Evolutionary conservation across 2,329 filamentous ascomycete genomes (phyloP).

Genomic region (Lachnellula occidentalis): DNA sequence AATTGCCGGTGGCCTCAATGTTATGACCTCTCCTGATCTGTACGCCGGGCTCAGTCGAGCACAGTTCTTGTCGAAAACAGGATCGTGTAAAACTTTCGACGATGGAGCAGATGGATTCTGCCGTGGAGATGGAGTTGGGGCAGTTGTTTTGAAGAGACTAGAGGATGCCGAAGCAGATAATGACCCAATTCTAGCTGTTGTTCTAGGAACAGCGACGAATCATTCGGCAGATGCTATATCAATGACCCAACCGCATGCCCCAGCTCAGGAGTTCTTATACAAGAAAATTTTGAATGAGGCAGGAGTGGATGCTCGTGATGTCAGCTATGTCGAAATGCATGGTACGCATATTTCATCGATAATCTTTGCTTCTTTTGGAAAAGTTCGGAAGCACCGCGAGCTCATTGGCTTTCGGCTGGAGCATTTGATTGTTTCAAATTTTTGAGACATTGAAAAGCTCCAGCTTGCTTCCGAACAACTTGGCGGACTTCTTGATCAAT

Average conservation of each 20-base stretch:
- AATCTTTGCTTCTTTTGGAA: too few relatives aligned
- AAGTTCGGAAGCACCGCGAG: too few relatives aligned
- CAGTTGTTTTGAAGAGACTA: constrained; percentile 46
- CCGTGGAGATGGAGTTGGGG: constrained; percentile 44
- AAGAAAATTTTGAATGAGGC: constrained; percentile 65
- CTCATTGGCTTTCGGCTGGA: too few relatives aligned
- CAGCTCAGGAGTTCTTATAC: constrained; percentile 69
- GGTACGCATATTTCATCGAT: constrained; percentile 83
- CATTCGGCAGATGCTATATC: constrained; percentile 77
- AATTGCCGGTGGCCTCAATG: constrained; percentile 27
- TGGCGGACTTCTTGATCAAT: too few relatives aligned
- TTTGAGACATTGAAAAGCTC: too few relatives aligned
- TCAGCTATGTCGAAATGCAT: constrained; percentile 86
- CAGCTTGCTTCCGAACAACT: too few relatives aligned
- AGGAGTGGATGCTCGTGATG: constrained; percentile 68
- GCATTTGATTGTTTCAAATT: too few relatives aligned
- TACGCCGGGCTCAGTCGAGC: constrained; percentile 29
- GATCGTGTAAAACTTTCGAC: constrained; percentile 45
- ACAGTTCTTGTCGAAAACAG: constrained; percentile 32
- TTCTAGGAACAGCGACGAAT: constrained; percentile 71
- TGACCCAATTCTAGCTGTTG: constrained; percentile 45
- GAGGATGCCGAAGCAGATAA: constrained; percentile 45
- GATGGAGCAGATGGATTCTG: constrained; percentile 48
- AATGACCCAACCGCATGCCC: constrained; percentile 77
- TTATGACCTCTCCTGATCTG: constrained; percentile 29